Evolutionary conservation across 2,329 filamentous ascomycete genomes (phyloP).

Genomic region (Paecilomyces fulvus): DNA sequence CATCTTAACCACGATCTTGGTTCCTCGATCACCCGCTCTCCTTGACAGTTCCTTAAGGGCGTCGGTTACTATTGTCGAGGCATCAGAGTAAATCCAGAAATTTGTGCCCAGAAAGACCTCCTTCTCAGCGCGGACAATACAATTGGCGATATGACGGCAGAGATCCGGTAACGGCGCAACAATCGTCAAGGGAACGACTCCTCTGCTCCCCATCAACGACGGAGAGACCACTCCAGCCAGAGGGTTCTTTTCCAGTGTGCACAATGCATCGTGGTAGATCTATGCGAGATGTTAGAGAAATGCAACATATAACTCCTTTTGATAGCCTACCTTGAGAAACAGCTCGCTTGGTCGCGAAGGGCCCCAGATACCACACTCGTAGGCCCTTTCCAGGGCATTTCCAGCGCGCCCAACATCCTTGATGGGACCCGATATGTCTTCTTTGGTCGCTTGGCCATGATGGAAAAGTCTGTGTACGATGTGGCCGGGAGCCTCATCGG

Average conservation of each 20-base stretch:
- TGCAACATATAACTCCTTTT: not conserved
- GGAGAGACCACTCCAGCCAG: constrained; percentile 47
- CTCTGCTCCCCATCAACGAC: constrained; percentile 51
- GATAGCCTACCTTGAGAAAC: constrained; percentile 49
- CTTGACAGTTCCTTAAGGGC: constrained; percentile 61
- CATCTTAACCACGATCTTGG: constrained; percentile 59
- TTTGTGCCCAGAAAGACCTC: constrained; percentile 70
- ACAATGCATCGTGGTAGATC: constrained; percentile 58
- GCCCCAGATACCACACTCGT: constrained; percentile 60
- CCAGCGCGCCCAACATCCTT: constrained; percentile 21
- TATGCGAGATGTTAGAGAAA: constrained; percentile 16
- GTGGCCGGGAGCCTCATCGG: constrained; percentile 44
- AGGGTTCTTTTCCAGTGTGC: constrained; percentile 28
- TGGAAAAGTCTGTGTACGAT: constrained; percentile 51
- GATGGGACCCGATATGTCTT: constrained; percentile 16
- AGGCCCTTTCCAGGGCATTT: constrained; percentile 44
- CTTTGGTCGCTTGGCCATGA: constrained; percentile 16
- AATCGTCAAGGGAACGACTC: constrained; percentile 59
- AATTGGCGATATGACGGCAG: constrained; percentile 64
- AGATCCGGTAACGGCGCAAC: constrained; percentile 64
- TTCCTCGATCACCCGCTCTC: constrained; percentile 50
- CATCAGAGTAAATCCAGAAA: constrained; percentile 63
- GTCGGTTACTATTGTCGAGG: constrained; percentile 59
- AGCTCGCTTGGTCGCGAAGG: constrained; percentile 54
- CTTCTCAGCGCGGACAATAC: constrained; percentile 62